Percentiles rank a stretch among this genome's conserved stretches.
These are phyloP conservation scores for Striga hermonthica DNA, from an alignment of 305 asterid genomes.

Conservation along the genomic window DNA sequence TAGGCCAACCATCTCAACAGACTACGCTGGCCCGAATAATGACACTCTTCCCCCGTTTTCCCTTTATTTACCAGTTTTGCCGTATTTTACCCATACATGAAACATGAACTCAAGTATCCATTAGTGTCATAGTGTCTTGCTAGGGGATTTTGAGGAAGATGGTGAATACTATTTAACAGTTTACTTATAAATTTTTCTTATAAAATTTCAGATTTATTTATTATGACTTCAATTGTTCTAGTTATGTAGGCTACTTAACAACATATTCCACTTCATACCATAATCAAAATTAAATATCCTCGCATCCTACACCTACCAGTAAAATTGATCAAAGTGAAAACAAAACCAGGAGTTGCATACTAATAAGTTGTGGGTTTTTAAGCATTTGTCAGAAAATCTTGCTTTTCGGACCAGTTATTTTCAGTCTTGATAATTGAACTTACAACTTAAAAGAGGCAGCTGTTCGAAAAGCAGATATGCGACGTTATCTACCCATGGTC, in stretches of 20 bases:
- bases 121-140: background rate
- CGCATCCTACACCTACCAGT: background rate
- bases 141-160: background rate
- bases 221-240: background rate
- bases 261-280: background rate
- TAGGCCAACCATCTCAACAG: background rate
- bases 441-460: slow-evolving; percentile 20
- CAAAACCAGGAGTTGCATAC: background rate
- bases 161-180: background rate
- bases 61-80: no score
- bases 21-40: background rate
- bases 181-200: background rate
- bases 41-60: no score
- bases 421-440: slow-evolving; percentile 23
- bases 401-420: slow-evolving; percentile 16
- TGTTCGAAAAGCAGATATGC: slow-evolving; percentile 22
- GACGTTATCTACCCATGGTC: slow-evolving; percentile 24
- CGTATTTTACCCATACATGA: background rate
- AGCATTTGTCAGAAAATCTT: slow-evolving; percentile 18
- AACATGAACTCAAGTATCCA: background rate
- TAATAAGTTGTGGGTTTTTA: slow-evolving; percentile 1
- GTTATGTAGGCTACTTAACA: background rate
- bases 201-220: background rate
- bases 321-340: slow-evolving; percentile 4
- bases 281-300: background rate